These are phyloP conservation scores for Crinitomyces ghanaensis DNA, from an alignment of 805 yeast genomes.

Conservation along the genomic window DNA sequence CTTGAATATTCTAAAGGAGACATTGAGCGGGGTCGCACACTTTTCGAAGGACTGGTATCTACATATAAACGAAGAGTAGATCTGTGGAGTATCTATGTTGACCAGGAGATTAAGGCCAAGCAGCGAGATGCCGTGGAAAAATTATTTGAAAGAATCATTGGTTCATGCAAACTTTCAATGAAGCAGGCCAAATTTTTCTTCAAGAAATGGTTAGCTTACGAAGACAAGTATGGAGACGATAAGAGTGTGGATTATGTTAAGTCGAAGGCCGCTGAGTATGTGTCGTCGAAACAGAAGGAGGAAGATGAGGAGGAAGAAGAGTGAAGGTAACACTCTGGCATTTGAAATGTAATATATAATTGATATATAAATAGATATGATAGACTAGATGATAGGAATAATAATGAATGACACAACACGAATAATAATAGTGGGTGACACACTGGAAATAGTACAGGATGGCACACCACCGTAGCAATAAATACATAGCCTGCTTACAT, in stretches of 20 bases:
- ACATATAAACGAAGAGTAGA: conserved; percentile 89
- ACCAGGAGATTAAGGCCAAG: conserved; percentile 69
- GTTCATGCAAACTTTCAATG: conserved; percentile 51
- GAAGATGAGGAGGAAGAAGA: conserved; percentile 5
- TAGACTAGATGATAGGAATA: no score
- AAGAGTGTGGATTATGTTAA: conserved; percentile 74
- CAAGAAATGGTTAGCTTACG: conserved; percentile 80
- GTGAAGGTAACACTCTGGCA: no score
- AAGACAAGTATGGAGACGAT: conserved; percentile 55
- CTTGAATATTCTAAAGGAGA: conserved; percentile 80
- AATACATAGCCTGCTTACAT: no score
- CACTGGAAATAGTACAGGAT: no score
- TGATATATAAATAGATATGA: no score
- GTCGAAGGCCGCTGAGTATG: conserved; percentile 80
- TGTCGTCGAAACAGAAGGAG: conserved; percentile 17
- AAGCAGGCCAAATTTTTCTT: conserved; percentile 94
- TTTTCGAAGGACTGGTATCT: conserved; percentile 82
- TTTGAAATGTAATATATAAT: no score
- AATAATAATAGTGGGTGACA: no score
- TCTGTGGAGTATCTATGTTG: conserved; percentile 90
- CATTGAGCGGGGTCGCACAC: conserved; percentile 85
- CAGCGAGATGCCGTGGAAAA: conserved; percentile 61
- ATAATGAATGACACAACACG: no score
- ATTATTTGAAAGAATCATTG: conserved; percentile 69
- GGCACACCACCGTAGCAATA: no score